A percentile compares a stretch with the other conserved stretches of the same genome.
Evolutionary conservation across 495 filamentous ascomycete genomes (phyloP).

Genomic region (Penicillium flavigenum): DNA sequence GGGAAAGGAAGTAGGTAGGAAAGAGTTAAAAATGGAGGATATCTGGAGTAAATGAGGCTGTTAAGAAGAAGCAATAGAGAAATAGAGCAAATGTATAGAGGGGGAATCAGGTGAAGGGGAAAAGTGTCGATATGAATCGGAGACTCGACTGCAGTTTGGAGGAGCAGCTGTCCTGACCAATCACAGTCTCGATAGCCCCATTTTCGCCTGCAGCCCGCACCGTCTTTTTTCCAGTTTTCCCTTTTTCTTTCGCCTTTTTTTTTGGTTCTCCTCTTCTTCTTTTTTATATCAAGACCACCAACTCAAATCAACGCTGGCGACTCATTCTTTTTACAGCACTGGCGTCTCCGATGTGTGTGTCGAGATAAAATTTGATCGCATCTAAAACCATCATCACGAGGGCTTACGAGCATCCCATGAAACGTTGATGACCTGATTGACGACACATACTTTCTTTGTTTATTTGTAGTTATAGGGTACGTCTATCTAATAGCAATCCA

Average conservation of each 20-base stretch:
- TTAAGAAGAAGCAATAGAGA: background rate
- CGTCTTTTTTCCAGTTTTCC: slow-evolving; percentile 35
- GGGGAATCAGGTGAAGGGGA: slow-evolving; percentile 10
- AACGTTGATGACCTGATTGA: slow-evolving; percentile 95
- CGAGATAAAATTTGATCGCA: slow-evolving; percentile 70
- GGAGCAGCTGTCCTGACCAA: slow-evolving; percentile 34
- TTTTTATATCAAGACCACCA: slow-evolving; percentile 73
- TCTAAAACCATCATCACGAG: slow-evolving; percentile 99
- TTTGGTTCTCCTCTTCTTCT: slow-evolving; percentile 41
- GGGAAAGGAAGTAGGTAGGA: slow-evolving; percentile 9
- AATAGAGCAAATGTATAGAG: slow-evolving; percentile 10
- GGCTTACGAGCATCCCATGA: slow-evolving; percentile 89
- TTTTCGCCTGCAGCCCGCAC: slow-evolving; percentile 32
- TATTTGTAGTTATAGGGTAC: slow-evolving; percentile 23
- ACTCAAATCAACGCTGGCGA: slow-evolving; percentile 89
- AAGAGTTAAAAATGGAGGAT: background rate
- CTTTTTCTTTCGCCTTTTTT: slow-evolving; percentile 22
- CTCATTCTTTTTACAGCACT: slow-evolving; percentile 60
- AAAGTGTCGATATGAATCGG: slow-evolving; percentile 24
- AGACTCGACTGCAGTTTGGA: slow-evolving; percentile 24
- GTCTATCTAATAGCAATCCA: background rate
- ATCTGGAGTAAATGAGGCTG: background rate
- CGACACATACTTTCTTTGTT: slow-evolving; percentile 58
- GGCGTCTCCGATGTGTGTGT: slow-evolving; percentile 87
- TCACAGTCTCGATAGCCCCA: slow-evolving; percentile 15